These are phyloP conservation scores for Liquidambar formosana DNA, from an alignment of 164 flowering plant genomes.

Conservation along the genomic window DNA sequence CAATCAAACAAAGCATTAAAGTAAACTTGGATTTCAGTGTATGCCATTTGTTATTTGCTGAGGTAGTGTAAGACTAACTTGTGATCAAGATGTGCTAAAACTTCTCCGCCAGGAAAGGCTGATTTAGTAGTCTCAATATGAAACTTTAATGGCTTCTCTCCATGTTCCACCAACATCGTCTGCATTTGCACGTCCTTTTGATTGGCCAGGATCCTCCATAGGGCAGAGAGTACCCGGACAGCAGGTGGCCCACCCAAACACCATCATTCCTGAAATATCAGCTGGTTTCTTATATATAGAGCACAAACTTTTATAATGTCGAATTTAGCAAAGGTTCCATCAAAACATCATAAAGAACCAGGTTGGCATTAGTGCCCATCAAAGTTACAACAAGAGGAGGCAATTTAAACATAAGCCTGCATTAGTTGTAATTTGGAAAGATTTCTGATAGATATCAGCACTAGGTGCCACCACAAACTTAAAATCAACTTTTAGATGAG, in stretches of 20 bases:
- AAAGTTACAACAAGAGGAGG: too few species aligned
- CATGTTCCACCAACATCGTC: slow-evolving; percentile 71
- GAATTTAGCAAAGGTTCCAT: too few species aligned
- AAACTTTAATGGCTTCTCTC: slow-evolving; percentile 70
- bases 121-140: slow-evolving; percentile 66
- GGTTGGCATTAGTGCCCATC: not conserved
- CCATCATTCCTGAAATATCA: slow-evolving; percentile 56
- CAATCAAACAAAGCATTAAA: too few species aligned
- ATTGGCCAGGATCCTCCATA: slow-evolving; percentile 78
- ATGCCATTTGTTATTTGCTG: too few species aligned
- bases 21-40: too few species aligned
- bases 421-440: too few species aligned
- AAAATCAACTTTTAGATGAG: too few species aligned
- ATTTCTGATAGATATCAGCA: too few species aligned
- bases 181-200: slow-evolving; percentile 29
- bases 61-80: slow-evolving; percentile 60
- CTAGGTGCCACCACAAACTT: too few species aligned
- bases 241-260: slow-evolving; percentile 89
- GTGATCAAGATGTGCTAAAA: slow-evolving; percentile 90
- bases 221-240: slow-evolving; percentile 87
- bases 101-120: slow-evolving; percentile 87
- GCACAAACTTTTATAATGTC: not conserved
- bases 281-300: not conserved
- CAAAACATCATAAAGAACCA: not conserved
- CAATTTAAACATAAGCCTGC: too few species aligned